Evolutionary conservation across 2,329 filamentous ascomycete genomes (phyloP), one percentile per base, ranked within the genome.

Genomic region (Aspergillus fijiensis): DNA sequence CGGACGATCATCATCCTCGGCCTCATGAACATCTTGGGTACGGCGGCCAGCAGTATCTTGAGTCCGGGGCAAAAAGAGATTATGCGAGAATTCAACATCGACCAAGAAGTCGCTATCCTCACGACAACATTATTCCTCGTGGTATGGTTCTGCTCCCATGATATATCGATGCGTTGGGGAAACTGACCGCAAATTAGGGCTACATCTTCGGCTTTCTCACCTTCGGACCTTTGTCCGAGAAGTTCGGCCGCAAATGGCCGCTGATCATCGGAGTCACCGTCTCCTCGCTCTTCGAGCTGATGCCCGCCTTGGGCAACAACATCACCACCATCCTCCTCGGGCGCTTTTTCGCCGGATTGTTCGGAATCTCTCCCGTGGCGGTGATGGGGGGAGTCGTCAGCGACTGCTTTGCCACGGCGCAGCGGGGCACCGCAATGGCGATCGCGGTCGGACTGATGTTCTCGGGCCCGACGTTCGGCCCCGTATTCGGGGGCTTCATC

Each of bases 221-320:
- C 31, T 85, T 84, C 61, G 83, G 83, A 50, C 70, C 81, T 42
- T 76, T 79, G 4, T 76, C 79, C 11, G 80, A 82, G 69, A 69
- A 79, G 12, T 82, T 77, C 61, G 80, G 80, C 6, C 69, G 80
- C 7, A 81, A 81, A 69, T 79, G 77, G 75, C 79, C 79, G 0
- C 83, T 84, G 56, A 71, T 84, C 16, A 68, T 82, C 62, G 85
- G 84, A 69, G 82, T 84, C 59, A 19, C 83, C 23, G 72, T 85
- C 29, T 85, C 84, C 69, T 83, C 85, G 60, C 70, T 82, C 2
- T 71, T 85, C 23, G 82, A 84, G 63, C 71, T 85, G 12, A 82
- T 76, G 4, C 84, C 82, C 0, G 82, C 83, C 5, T 84, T 85
- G 62, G 80, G 77, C 60, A 67, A 77, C 2, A 83, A 79, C 1